Percentiles rank a stretch among this genome's conserved stretches.
phyloP scores from a whole-genome alignment of 1,284 basidiomycete genomes.

The Malassezia equina region DNA sequence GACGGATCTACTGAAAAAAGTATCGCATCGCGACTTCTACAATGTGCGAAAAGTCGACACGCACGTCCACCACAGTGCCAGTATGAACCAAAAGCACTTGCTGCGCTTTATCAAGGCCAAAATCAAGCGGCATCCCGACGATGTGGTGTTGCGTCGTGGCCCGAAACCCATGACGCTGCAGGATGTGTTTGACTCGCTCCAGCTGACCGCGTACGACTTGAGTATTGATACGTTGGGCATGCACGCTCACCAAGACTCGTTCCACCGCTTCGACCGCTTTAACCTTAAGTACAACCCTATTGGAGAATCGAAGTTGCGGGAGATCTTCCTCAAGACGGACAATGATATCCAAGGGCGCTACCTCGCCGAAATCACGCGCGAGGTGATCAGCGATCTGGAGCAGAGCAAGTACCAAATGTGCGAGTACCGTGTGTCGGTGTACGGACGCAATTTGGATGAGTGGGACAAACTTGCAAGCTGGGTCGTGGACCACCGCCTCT shows the following conservation, averaged over 20 bases:
- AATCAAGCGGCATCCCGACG: conserved; percentile 77
- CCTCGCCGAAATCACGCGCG: conserved; percentile 85
- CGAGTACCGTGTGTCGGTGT: conserved; percentile 95
- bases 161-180: conserved; percentile 76
- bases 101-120: conserved; percentile 97
- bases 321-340: conserved; percentile 98
- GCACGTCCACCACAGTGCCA: conserved; percentile 94
- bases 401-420: conserved; percentile 86
- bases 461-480: conserved; percentile 98
- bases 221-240: conserved; percentile 98
- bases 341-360: conserved; percentile 68
- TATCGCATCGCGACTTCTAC: conserved; percentile 74
- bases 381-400: conserved; percentile 90
- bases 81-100: conserved; percentile 99
- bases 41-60: conserved; percentile 95
- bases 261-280: conserved; percentile 79
- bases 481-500: conserved; percentile 86
- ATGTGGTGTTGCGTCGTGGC: conserved; percentile 90
- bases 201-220: conserved; percentile 90
- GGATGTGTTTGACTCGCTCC: conserved; percentile 89
- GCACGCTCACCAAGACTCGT: conserved; percentile 95
- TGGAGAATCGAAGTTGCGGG: conserved; percentile 83
- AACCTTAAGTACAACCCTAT: conserved; percentile 70
- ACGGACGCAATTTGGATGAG: conserved; percentile 65
- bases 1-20: conserved; percentile 84